These are phyloP conservation scores for Xylariales sp. DNA, from an alignment of 2,329 filamentous ascomycete genomes.

Conservation along the genomic window DNA sequence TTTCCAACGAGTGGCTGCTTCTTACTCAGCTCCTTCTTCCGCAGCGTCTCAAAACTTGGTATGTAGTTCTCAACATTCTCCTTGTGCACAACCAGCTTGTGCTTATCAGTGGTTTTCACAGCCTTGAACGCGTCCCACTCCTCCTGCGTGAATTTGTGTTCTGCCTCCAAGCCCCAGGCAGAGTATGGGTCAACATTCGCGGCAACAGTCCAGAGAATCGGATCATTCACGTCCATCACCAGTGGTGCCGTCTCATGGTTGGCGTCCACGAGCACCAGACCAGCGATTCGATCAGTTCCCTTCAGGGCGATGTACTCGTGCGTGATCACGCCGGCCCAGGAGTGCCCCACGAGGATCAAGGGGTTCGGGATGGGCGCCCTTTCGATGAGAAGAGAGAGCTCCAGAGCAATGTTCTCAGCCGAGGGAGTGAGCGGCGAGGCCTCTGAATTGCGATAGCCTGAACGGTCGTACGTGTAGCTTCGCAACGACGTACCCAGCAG, in stretches of 20 bases:
- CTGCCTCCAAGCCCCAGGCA: slow-evolving; percentile 11
- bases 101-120: slow-evolving; percentile 15
- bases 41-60: slow-evolving; percentile 21
- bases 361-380: slow-evolving; percentile 5
- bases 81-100: background rate
- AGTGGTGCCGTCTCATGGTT: slow-evolving; percentile 11
- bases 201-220: slow-evolving; percentile 12
- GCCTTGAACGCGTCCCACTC: slow-evolving; percentile 6
- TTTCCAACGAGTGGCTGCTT: slow-evolving; percentile 21
- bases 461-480: slow-evolving; percentile 9
- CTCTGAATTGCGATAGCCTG: slow-evolving; percentile 6
- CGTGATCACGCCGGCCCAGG: slow-evolving; percentile 7
- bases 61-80: slow-evolving; percentile 3
- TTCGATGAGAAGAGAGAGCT: slow-evolving; percentile 1
- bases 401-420: slow-evolving; percentile 5
- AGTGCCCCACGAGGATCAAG: slow-evolving; percentile 5
- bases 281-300: background rate
- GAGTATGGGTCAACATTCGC: background rate
- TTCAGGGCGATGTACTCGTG: slow-evolving; percentile 7
- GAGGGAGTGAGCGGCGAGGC: slow-evolving; percentile 5
- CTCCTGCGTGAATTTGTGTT: slow-evolving; percentile 4
- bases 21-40: slow-evolving; percentile 21
- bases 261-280: slow-evolving; percentile 8
- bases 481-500: background rate
- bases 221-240: slow-evolving; percentile 5